Evolutionary conservation across 164 flowering plant species (phyloP), one percentile per base, ranked within the genome.

Genomic region (Nymphaea thermarum): DNA sequence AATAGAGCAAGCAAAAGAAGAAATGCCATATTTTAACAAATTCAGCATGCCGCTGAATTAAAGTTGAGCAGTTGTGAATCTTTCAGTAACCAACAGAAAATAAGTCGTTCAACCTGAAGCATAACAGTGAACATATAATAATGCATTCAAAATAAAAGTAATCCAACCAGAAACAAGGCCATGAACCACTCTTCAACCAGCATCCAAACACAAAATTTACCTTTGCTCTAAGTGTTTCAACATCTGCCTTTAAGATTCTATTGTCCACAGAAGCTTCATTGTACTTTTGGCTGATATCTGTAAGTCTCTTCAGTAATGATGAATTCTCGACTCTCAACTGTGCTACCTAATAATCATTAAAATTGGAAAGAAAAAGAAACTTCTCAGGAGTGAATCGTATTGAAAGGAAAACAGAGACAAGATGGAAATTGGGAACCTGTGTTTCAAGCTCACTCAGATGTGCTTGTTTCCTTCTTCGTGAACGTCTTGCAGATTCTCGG

Each of bases 201-300:
- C 36, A 25, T 25, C 36, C 36, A 25, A 25, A 25, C 1, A 61
- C 59, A 44, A 18, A 43, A 4, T 71, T 71, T 78, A 91, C 96
- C 94, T 91, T 94, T 72, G 99, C 96, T 81, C 98, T 88, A 75
- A 94, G 67, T 68, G 99, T 94, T 75, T 94, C 98, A 71, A 94
- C 89, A 81, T 94, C 92, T 70, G 99, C 99, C 84, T 94, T 94
- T 59, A 94, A 67, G 72, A 94, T 86, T 78, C 99, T 83, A 66
- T 94, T 94, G 81, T 94, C 96, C 75, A 94, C 96, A 70, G 94
- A 89, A 67, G 96, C 92, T 75, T 87, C 92, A 78, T 79, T 90
- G 79, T 81, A 90, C 78, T 85, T 94, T 47, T 87, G 87, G 78
- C 84, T 82, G 69, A 87, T 69, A 67, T 87, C 91, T 43, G 87